Conservation (phyloP, 352 stramenopile species). For the Globisporangium echinulatum region DNA sequence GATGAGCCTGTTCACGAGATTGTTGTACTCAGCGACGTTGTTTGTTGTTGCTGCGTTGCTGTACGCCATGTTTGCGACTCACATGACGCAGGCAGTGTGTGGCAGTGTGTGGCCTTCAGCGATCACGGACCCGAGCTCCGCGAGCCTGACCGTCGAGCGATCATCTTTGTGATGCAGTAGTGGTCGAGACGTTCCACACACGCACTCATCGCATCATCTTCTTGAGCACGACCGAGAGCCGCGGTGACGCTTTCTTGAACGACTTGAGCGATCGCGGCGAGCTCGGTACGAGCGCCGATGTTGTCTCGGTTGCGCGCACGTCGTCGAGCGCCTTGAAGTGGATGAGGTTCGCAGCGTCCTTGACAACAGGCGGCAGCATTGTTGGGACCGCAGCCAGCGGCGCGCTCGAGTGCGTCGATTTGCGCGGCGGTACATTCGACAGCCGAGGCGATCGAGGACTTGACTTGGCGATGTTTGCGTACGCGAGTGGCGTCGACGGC, state of each 20-base stretch:
- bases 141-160: no score
- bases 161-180: no score
- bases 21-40: no score
- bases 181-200: no score
- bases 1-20: no score
- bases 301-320: constrained; percentile 21
- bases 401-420: constrained; percentile 11
- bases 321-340: constrained; percentile 17
- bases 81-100: no score
- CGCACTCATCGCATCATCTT: constrained; percentile 33
- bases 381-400: no score
- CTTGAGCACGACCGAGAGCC: constrained; percentile 31
- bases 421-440: constrained; percentile 12
- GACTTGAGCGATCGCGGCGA: constrained; percentile 41
- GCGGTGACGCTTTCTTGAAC: constrained; percentile 33
- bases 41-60: no score
- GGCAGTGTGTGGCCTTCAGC: no score
- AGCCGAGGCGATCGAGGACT: neutral
- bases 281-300: constrained; percentile 17
- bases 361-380: neutral
- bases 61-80: no score
- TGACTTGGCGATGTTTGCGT: constrained; percentile 17
- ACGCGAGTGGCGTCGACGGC: constrained; percentile 29
- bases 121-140: no score
- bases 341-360: constrained; percentile 10